Evolutionary conservation across 768 basidiomycete species (phyloP).

Genomic region (Lactarius sp.): DNA sequence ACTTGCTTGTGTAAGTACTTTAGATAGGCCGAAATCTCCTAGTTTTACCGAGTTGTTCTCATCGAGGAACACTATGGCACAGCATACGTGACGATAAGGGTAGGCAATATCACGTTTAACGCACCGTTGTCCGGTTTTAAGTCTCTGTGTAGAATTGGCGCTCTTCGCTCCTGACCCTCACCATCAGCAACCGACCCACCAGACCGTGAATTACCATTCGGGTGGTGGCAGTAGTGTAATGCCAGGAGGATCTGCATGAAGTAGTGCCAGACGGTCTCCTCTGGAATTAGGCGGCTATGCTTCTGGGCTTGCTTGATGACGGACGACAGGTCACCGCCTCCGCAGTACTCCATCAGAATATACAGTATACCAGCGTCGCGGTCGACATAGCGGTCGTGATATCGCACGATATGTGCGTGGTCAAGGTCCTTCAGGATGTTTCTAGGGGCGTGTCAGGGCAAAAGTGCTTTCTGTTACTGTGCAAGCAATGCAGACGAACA

Average conservation of each 20-base stretch:
- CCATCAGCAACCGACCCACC: constrained; percentile 36
- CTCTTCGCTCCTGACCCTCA: constrained; percentile 50
- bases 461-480: neutral
- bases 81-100: neutral
- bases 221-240: constrained; percentile 89
- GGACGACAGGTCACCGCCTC: constrained; percentile 87
- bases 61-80: constrained; percentile 76
- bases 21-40: constrained; percentile 95
- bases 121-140: constrained; percentile 95
- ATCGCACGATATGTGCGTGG: constrained; percentile 95
- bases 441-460: constrained; percentile 38
- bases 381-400: constrained; percentile 90
- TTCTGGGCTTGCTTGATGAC: constrained; percentile 78
- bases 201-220: constrained; percentile 44
- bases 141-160: constrained; percentile 89
- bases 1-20: constrained; percentile 79
- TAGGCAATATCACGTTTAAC: constrained; percentile 26
- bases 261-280: constrained; percentile 94
- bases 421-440: constrained; percentile 95
- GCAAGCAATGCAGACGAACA: constrained; percentile 51
- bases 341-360: constrained; percentile 99
- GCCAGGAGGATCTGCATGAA: constrained; percentile 91
- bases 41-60: constrained; percentile 83
- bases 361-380: constrained; percentile 87
- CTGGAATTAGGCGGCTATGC: constrained; percentile 68